Percentiles rank a stretch among this genome's conserved stretches.
Evolutionary conservation across 1,284 basidiomycete genomes (phyloP).

Genomic region (Malassezia japonica): DNA sequence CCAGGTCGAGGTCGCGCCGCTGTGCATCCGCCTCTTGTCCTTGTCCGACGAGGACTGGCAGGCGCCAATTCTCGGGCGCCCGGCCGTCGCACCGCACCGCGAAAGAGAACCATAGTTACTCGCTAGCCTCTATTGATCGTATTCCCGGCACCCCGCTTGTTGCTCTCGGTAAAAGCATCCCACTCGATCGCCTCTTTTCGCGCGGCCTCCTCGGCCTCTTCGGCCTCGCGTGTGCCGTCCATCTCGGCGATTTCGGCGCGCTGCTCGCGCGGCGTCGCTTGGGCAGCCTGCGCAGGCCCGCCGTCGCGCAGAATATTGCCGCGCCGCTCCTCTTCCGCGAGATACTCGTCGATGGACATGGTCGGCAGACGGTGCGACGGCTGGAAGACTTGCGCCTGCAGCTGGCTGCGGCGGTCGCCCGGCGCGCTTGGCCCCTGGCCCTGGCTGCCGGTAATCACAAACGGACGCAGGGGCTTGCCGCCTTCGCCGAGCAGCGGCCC

Average conservation of each 20-base stretch:
- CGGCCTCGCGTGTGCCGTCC: slow-evolving; percentile 66
- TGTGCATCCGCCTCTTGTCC: not conserved
- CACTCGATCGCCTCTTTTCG: slow-evolving; percentile 32
- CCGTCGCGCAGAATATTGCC: slow-evolving; percentile 80
- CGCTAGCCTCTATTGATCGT: slow-evolving; percentile 77
- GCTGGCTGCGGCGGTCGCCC: slow-evolving; percentile 43
- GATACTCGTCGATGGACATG: slow-evolving; percentile 92
- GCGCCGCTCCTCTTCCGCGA: slow-evolving; percentile 69
- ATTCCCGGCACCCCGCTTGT: slow-evolving; percentile 68
- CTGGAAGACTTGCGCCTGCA: slow-evolving; percentile 74
- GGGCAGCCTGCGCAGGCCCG: slow-evolving; percentile 52
- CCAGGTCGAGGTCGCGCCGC: slow-evolving; percentile 62
- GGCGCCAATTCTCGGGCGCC: no score
- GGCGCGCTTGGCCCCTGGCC: not conserved
- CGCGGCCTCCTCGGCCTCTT: slow-evolving; percentile 59
- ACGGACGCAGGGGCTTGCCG: slow-evolving; percentile 41
- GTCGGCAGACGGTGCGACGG: slow-evolving; percentile 79
- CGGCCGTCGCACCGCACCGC: not conserved
- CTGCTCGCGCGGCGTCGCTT: slow-evolving; percentile 55
- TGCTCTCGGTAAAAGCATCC: slow-evolving; percentile 31
- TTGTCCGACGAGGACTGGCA: slow-evolving; percentile 9
- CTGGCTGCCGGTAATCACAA: slow-evolving; percentile 26
- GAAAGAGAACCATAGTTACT: not conserved
- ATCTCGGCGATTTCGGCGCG: slow-evolving; percentile 53
- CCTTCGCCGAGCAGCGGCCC: slow-evolving; percentile 31